Evolutionary conservation across 257 asterid genomes (phyloP).

Genomic region (Petunia axillaris): DNA sequence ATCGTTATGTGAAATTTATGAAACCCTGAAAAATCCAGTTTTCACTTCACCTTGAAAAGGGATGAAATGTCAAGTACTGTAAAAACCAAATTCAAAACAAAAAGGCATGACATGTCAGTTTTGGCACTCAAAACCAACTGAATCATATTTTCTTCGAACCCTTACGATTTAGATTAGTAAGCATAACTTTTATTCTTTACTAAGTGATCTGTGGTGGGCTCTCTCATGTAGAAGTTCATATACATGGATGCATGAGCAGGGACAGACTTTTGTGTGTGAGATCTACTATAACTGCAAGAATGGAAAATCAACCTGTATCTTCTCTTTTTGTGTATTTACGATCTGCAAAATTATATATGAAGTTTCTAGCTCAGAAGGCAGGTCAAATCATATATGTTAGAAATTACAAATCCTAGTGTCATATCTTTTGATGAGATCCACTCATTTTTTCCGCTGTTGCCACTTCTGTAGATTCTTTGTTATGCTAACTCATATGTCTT

Average conservation of each 20-base stretch:
- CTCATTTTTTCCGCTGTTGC: neutral
- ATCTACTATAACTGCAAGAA: constrained; percentile 11
- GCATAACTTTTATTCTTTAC: neutral
- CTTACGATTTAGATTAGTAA: neutral
- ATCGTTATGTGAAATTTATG: no score
- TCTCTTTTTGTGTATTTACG: neutral
- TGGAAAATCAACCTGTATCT: constrained; percentile 6
- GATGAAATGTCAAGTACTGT: neutral
- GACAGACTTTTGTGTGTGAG: constrained; percentile 14
- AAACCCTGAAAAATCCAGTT: neutral
- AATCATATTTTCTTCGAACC: neutral
- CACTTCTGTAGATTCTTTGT: neutral
- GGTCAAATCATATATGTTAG: constrained; percentile 8
- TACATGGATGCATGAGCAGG: neutral
- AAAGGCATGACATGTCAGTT: neutral
- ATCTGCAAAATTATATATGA: constrained; percentile 9
- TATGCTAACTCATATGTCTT: constrained; percentile 11
- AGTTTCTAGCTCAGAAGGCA: neutral
- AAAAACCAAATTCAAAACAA: no score
- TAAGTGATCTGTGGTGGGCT: neutral
- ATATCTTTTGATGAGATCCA: constrained; percentile 16
- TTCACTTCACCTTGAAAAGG: constrained; percentile 3
- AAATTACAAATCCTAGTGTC: constrained; percentile 3
- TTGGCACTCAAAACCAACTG: constrained; percentile 11
- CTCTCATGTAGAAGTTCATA: neutral